Percentiles rank a stretch among this genome's conserved stretches.
These are phyloP conservation scores for Saitozyma sp. DNA, from an alignment of 768 basidiomycete species.

Conservation along the genomic window DNA sequence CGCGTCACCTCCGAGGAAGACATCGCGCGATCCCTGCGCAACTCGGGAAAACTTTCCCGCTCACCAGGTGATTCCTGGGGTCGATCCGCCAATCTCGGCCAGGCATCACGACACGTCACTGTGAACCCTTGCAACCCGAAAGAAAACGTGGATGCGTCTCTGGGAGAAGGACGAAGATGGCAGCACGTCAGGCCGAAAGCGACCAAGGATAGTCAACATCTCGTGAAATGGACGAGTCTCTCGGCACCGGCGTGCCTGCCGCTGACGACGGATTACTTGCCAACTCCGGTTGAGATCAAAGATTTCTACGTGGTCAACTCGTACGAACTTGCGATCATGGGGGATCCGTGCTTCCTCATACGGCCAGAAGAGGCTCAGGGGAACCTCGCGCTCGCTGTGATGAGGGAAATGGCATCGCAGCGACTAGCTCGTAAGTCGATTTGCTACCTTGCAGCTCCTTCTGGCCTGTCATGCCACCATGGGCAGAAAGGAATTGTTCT, in stretches of 20 bases:
- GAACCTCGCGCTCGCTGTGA: conserved; percentile 50
- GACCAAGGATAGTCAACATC: conserved; percentile 70
- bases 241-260: conserved; percentile 84
- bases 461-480: neutral
- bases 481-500: neutral
- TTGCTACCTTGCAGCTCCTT: too few species aligned
- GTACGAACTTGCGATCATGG: conserved; percentile 82
- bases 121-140: conserved; percentile 50
- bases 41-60: conserved; percentile 18
- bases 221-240: conserved; percentile 84
- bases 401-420: conserved; percentile 92
- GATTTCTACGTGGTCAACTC: conserved; percentile 76
- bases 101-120: conserved; percentile 48
- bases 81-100: conserved; percentile 13
- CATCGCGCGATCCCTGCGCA: conserved; percentile 8
- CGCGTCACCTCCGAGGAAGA: neutral
- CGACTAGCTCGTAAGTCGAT: conserved; percentile 59
- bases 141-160: conserved; percentile 22
- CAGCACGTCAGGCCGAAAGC: conserved; percentile 71
- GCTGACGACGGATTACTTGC: conserved; percentile 85
- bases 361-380: conserved; percentile 56
- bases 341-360: conserved; percentile 82
- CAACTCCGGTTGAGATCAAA: conserved; percentile 68
- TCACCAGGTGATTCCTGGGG: conserved; percentile 19
- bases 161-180: conserved; percentile 71